phyloP scores from a whole-genome alignment of 2,329 filamentous ascomycete species.

The Thielaviopsis musarum region DNA sequence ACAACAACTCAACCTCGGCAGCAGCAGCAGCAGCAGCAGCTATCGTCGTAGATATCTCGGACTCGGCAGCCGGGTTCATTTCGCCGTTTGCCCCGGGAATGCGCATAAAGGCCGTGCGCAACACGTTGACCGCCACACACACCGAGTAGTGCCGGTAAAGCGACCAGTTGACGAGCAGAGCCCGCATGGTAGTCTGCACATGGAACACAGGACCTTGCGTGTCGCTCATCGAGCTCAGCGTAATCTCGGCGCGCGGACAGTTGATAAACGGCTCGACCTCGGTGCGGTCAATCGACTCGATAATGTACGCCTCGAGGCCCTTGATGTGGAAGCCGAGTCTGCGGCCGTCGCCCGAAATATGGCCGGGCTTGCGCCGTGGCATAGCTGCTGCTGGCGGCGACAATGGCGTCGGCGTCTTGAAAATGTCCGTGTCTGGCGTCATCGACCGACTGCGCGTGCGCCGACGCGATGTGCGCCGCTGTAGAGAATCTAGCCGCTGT shows the following conservation, averaged over 20 bases:
- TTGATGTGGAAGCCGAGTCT: constrained; percentile 65
- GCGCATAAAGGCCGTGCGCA: constrained; percentile 25
- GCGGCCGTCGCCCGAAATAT: constrained; percentile 54
- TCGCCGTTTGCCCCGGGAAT: constrained; percentile 4
- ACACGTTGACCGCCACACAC: constrained; percentile 60
- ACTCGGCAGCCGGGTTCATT: constrained; percentile 3
- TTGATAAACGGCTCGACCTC: constrained; percentile 75
- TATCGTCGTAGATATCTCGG: constrained; percentile 13
- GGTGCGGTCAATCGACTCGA: constrained; percentile 71
- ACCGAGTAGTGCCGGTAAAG: constrained; percentile 85
- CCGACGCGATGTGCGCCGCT: constrained; percentile 43
- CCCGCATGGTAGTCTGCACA: constrained; percentile 64
- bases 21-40: background rate
- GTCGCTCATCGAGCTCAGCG: constrained; percentile 72
- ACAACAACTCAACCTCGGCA: constrained; percentile 18
- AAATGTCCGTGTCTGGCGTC: constrained; percentile 50
- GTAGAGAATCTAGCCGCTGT: constrained; percentile 51
- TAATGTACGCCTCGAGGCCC: constrained; percentile 76
- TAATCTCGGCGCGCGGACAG: constrained; percentile 73
- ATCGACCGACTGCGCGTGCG: constrained; percentile 59
- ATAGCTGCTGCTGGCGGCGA: constrained; percentile 15
- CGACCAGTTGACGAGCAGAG: constrained; percentile 73
- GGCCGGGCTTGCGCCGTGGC: constrained; percentile 31
- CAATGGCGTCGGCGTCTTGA: constrained; percentile 19
- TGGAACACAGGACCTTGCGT: constrained; percentile 77